A percentile compares a stretch with the other conserved stretches of the same genome.
Conservation (phyloP, 2,329 filamentous ascomycete species). For the Sclerotinia sclerotiorum region DNA sequence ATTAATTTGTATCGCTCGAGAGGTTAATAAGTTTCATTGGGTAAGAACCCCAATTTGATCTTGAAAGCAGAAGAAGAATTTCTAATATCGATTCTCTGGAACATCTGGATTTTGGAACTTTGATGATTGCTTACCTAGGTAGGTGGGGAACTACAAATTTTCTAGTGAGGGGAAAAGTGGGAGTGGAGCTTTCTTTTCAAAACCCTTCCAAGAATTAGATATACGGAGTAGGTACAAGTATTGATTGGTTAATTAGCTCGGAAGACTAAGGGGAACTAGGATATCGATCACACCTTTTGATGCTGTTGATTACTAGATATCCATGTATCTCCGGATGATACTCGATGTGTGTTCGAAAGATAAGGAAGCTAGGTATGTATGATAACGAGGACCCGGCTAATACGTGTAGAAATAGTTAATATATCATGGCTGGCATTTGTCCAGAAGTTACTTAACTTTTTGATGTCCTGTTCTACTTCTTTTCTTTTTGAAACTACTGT, state of each 20-base stretch:
- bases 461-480: neutral
- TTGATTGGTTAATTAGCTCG: neutral
- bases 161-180: conserved; percentile 13
- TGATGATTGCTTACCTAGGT: neutral
- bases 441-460: neutral
- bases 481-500: neutral
- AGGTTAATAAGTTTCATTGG: neutral
- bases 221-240: neutral
- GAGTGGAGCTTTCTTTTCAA: neutral
- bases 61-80: neutral
- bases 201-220: neutral
- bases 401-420: neutral
- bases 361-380: neutral
- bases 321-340: conserved; percentile 11
- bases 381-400: neutral
- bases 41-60: neutral
- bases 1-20: neutral
- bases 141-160: neutral
- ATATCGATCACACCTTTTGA: neutral
- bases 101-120: neutral
- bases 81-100: neutral
- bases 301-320: neutral
- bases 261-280: neutral
- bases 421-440: neutral
- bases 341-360: neutral